These are phyloP conservation scores for Colletotrichum higginsianum DNA, from an alignment of 2,329 filamentous ascomycete genomes.

Conservation along the genomic window DNA sequence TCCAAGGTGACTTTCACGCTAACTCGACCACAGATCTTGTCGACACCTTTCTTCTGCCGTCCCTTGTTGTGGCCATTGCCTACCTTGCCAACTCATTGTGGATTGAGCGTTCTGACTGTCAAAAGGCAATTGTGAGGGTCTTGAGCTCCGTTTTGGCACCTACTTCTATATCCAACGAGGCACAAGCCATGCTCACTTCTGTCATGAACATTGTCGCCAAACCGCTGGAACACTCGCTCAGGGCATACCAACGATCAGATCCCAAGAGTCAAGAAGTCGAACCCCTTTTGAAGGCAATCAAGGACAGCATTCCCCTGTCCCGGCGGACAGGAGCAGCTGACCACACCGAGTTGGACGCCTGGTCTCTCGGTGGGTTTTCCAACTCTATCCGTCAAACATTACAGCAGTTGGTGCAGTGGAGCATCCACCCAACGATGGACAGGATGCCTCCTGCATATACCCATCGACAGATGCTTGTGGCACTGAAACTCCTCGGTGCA, in stretches of 20 bases:
- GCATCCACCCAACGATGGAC: constrained; percentile 68
- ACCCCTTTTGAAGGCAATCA: constrained; percentile 76
- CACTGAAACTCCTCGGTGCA: constrained; percentile 73
- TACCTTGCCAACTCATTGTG: constrained; percentile 81
- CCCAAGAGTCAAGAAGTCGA: constrained; percentile 79
- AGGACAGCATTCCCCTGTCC: constrained; percentile 69
- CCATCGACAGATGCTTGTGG: constrained; percentile 77
- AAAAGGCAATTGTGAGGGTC: constrained; percentile 79
- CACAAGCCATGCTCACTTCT: constrained; percentile 77
- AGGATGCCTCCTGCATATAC: constrained; percentile 77
- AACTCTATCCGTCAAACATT: constrained; percentile 73
- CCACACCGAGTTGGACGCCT: constrained; percentile 77
- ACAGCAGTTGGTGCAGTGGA: constrained; percentile 77
- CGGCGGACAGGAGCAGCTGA: constrained; percentile 75
- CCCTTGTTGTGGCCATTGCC: constrained; percentile 79
- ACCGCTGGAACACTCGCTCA: constrained; percentile 77
- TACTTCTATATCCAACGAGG: constrained; percentile 79
- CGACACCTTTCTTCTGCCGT: constrained; percentile 85
- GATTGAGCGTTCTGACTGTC: constrained; percentile 73
- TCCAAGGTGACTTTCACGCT: constrained; percentile 36
- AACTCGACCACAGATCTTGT: constrained; percentile 71
- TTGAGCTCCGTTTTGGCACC: constrained; percentile 81
- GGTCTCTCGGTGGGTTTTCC: constrained; percentile 73
- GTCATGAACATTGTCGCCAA: constrained; percentile 81
- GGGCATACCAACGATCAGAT: constrained; percentile 76